Evolutionary conservation across 2,329 filamentous ascomycete species (phyloP).

Genomic region (Volutella citrinella): DNA sequence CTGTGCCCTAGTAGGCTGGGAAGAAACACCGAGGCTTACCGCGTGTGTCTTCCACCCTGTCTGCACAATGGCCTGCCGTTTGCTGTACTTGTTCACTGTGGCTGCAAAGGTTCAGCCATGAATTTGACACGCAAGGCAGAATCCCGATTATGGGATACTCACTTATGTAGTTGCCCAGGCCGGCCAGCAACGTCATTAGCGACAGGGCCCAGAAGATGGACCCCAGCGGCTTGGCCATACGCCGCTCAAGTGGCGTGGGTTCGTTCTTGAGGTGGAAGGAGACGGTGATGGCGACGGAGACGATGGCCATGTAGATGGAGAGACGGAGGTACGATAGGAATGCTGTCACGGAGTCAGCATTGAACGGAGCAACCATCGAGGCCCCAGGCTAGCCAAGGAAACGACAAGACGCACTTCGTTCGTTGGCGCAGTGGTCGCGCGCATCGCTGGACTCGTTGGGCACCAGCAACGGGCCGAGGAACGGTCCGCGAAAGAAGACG

Average conservation of each 20-base stretch:
- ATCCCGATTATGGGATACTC: too few species aligned
- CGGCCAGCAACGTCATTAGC: slow-evolving; percentile 71
- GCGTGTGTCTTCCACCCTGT: slow-evolving; percentile 89
- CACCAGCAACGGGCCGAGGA: slow-evolving; percentile 67
- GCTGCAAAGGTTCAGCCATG: slow-evolving; percentile 36
- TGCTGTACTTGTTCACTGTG: slow-evolving; percentile 76
- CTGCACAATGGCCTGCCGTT: slow-evolving; percentile 80
- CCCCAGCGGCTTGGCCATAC: slow-evolving; percentile 79
- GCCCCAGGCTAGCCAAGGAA: too few species aligned
- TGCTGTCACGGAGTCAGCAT: slow-evolving; percentile 33
- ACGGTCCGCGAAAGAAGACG: slow-evolving; percentile 57
- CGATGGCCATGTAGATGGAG: slow-evolving; percentile 85
- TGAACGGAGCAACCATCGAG: slow-evolving; percentile 5
- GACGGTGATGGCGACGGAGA: slow-evolving; percentile 84
- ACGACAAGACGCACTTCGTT: slow-evolving; percentile 53
- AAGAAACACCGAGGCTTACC: slow-evolving; percentile 42
- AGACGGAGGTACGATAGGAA: slow-evolving; percentile 92
- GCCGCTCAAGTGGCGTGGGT: slow-evolving; percentile 68
- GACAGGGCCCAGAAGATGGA: slow-evolving; percentile 84
- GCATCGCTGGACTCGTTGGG: slow-evolving; percentile 73
- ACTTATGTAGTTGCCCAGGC: slow-evolving; percentile 84
- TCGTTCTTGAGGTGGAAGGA: slow-evolving; percentile 84
- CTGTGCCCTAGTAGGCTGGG: neutral
- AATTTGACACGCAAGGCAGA: too few species aligned
- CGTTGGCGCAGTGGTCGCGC: slow-evolving; percentile 75